These are phyloP conservation scores for Podila clonocystis DNA, from an alignment of 192 early-diverging fungal species.

Conservation along the genomic window DNA sequence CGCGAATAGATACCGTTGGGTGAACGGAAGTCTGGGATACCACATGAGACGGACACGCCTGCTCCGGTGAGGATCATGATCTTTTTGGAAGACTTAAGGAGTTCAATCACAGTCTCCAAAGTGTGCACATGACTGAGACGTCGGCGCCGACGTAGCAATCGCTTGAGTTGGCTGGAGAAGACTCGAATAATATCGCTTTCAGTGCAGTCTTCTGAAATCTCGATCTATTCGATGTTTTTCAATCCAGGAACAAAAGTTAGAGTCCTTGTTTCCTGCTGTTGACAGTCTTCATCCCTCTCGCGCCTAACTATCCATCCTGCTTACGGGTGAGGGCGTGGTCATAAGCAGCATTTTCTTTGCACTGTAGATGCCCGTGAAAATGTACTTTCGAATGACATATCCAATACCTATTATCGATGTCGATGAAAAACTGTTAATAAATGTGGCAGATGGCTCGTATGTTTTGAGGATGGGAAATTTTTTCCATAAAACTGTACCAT, in stretches of 20 bases:
- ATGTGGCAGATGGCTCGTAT: not conserved
- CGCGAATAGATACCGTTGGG: conserved; percentile 91
- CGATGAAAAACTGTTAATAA: not conserved
- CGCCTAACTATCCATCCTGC: not conserved
- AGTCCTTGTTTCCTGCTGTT: not conserved
- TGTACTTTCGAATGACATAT: conserved; percentile 13
- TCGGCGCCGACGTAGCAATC: conserved; percentile 63
- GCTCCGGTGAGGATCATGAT: conserved; percentile 95
- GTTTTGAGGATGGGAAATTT: not conserved
- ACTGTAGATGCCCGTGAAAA: not conserved
- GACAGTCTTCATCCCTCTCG: not conserved
- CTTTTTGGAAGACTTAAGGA: conserved; percentile 67
- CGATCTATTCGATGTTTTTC: conserved; percentile 37
- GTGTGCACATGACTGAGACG: conserved; percentile 66
- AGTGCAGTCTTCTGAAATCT: conserved; percentile 43
- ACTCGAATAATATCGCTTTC: conserved; percentile 70
- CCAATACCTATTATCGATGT: conserved; percentile 13
- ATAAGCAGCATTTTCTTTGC: conserved; percentile 13
- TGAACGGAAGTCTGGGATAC: conserved; percentile 97
- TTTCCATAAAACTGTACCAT: conserved; percentile 11
- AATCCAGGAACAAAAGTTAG: conserved; percentile 3
- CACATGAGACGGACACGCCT: conserved; percentile 93
- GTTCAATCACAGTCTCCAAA: conserved; percentile 68
- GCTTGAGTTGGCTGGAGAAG: conserved; percentile 63
- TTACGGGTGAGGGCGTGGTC: not conserved